Conservation (phyloP, 2,329 filamentous ascomycete species). For the Pseudovirgaria hyperparasitica region DNA sequence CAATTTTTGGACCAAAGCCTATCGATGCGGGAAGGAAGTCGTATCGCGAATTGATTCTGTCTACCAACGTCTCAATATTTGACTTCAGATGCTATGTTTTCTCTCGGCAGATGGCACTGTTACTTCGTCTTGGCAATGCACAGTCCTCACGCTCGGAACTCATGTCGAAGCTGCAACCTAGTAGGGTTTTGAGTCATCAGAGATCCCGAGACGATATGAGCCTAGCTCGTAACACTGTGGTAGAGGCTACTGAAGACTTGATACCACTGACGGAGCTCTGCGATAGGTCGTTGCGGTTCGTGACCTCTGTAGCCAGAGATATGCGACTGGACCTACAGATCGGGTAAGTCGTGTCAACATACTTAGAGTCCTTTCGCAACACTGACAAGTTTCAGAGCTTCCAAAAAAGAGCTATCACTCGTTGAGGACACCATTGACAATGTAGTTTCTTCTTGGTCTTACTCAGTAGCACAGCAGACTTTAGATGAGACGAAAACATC, state of each 20-base stretch:
- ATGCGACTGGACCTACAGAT: constrained; percentile 65
- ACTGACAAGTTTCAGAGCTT: constrained; percentile 18
- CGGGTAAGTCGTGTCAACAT: constrained; percentile 35
- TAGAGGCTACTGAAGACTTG: constrained; percentile 59
- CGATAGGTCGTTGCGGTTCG: constrained; percentile 68
- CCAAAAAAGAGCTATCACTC: constrained; percentile 12
- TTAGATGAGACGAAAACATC: constrained; percentile 62
- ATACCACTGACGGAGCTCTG: constrained; percentile 77
- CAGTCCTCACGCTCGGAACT: constrained; percentile 29
- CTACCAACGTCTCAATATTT: constrained; percentile 90
- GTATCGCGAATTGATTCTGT: constrained; percentile 83
- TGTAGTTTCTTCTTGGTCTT: constrained; percentile 65
- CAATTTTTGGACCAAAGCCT: constrained; percentile 19
- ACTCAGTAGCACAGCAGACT: constrained; percentile 63
- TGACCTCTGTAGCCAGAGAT: constrained; percentile 65
- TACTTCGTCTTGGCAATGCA: constrained; percentile 68
- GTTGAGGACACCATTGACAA: constrained; percentile 53
- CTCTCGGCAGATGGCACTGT: constrained; percentile 68
- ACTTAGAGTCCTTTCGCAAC: not conserved
- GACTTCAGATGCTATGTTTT: constrained; percentile 95
- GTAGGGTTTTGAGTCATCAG: constrained; percentile 14
- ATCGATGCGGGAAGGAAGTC: constrained; percentile 46
- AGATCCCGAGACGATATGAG: constrained; percentile 19
- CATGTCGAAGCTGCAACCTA: constrained; percentile 21
- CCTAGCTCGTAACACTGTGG: constrained; percentile 13